Base-by-base conservation (phyloP, 2,329 filamentous ascomycete genomes). In the Coccinonectria pachysandricola region DNA sequence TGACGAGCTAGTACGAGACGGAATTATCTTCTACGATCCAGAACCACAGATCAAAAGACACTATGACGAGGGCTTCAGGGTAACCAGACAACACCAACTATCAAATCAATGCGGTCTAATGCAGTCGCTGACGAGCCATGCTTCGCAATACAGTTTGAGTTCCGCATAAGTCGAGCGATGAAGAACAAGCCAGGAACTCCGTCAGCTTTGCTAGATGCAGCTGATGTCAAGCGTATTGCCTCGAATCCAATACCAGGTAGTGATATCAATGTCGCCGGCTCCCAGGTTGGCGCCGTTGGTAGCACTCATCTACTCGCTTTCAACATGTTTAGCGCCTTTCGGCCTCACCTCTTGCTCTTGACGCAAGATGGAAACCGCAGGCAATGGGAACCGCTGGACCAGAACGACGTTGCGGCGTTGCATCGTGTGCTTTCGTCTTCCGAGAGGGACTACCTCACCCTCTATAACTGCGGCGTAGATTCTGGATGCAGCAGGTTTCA, bases 301-400 rank as follows among this genome's bases (percentile, higher is more conserved):
- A 28, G 12, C 8, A 59, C 61, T 0, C 64, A 70, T 30, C 42
- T 60, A 11, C 47, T 70, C 6, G 49, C 56, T 2, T 43, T 62
- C 31, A 70, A 70, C 43, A 59, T 63, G 28, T 69, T 65, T 36
- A 59, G 56, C 30, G 58, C 61, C 9, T 62, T 60, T 31, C 41
- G 58, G 7, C 63, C 64, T 3, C 64, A 68, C 35, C 45, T 62
- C 3, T 47, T 68, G 9, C 48, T 68, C 10, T 43, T 68, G 28
- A 66, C 65, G 2, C 32, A 46, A 4, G 57, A 69, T 37, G 64
- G 62, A 3, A 56, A 57, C 31, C 49, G 50, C 7, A 50, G 61
- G n/a, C 64, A 69, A 42, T 43, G 57, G 19, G 59, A 66, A 29
- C 44, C 52, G 3, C 41, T 68, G 12, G 47, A 49, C 17, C 11